Conservation (phyloP, 257 asterid genomes). For the Gynochthodes officinalis region DNA sequence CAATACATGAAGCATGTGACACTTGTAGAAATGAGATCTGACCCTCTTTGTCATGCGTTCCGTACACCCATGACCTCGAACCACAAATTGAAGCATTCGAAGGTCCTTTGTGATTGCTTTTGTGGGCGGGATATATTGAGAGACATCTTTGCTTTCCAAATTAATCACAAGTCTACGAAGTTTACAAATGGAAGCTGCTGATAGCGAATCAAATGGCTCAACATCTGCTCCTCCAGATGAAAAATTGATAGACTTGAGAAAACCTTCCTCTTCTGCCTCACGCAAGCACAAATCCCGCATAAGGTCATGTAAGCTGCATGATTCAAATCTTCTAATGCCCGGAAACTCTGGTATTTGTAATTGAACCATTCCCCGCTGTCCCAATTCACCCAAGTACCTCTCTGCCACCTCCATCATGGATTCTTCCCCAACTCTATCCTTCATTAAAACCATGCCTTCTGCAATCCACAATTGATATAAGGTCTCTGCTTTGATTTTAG, state of each 20-base stretch:
- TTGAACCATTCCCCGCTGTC: not conserved
- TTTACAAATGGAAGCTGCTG: too few relatives aligned
- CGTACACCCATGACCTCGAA: too few relatives aligned
- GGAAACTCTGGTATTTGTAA: not conserved
- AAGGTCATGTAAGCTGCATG: slow-evolving; percentile 7
- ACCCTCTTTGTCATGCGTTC: not conserved
- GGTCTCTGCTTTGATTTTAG: not conserved
- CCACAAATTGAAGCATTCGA: not conserved
- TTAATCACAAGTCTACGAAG: too few relatives aligned
- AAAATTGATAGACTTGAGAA: too few relatives aligned
- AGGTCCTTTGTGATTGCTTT: too few relatives aligned
- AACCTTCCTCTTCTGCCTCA: too few relatives aligned
- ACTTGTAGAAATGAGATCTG: not conserved
- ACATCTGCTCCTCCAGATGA: too few relatives aligned
- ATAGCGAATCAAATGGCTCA: too few relatives aligned
- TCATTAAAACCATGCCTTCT: slow-evolving; percentile 2
- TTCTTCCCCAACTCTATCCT: slow-evolving; percentile 1
- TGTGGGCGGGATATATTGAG: too few relatives aligned
- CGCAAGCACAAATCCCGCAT: not conserved
- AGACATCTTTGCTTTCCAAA: too few relatives aligned
- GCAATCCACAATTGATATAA: slow-evolving; percentile 16
- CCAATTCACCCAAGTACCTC: slow-evolving; percentile 3
- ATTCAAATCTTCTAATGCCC: not conserved
- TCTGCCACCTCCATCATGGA: slow-evolving; percentile 12
- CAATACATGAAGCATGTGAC: not conserved